Percentiles rank a stretch among this genome's conserved stretches.
Conservation (phyloP, 2,329 filamentous ascomycete genomes). For the Dothistroma pini region DNA sequence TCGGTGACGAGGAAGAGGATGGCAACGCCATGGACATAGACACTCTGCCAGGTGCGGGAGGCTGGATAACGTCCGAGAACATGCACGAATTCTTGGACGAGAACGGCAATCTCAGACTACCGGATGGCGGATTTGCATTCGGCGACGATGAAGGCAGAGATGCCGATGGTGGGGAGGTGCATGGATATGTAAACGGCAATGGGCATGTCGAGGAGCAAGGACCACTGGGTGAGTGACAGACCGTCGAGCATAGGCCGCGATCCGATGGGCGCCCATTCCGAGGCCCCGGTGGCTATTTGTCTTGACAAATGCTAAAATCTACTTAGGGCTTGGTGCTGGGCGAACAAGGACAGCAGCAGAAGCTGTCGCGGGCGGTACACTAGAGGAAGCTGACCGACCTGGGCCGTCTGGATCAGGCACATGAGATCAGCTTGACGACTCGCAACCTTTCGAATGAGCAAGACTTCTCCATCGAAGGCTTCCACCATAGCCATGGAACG, state of each 20-base stretch:
- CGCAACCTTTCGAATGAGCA: not conserved
- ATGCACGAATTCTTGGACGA: slow-evolving; percentile 78
- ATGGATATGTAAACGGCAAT: not conserved
- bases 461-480: no score
- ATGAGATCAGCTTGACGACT: not conserved
- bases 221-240: slow-evolving; percentile 30
- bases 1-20: slow-evolving; percentile 52
- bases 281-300: not conserved
- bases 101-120: slow-evolving; percentile 74
- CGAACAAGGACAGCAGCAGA: slow-evolving; percentile 41
- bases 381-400: slow-evolving; percentile 22
- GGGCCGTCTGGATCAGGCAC: slow-evolving; percentile 36
- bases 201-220: slow-evolving; percentile 21
- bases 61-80: slow-evolving; percentile 91
- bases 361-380: slow-evolving; percentile 31
- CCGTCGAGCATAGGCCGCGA: not conserved
- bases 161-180: slow-evolving; percentile 31
- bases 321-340: slow-evolving; percentile 24
- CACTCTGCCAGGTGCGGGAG: slow-evolving; percentile 69
- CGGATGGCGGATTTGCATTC: slow-evolving; percentile 60
- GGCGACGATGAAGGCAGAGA: slow-evolving; percentile 48
- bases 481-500: no score
- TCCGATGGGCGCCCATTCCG: no score
- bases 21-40: slow-evolving; percentile 39
- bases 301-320: not conserved